Conservation (phyloP, 768 basidiomycete species). For the Boletales sp. region DNA sequence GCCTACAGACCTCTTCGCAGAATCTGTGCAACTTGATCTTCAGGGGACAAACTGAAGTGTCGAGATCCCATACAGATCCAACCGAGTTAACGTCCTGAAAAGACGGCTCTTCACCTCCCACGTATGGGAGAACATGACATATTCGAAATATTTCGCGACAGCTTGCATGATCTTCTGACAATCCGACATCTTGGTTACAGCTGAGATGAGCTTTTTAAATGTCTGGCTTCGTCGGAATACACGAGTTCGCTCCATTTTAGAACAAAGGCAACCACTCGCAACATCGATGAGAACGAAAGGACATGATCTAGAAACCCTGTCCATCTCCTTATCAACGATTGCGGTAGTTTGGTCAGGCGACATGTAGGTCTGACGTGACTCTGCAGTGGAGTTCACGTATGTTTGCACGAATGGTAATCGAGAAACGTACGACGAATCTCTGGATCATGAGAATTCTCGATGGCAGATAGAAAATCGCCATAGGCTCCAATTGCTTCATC, state of each 20-base stretch:
- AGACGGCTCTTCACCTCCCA: conserved; percentile 2
- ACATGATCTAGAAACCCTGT: neutral
- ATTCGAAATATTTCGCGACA: neutral
- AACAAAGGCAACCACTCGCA: neutral
- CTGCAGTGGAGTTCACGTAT: neutral
- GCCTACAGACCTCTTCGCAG: neutral
- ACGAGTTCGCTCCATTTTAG: neutral
- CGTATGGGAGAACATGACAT: neutral
- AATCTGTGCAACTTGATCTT: neutral
- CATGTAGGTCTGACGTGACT: neutral
- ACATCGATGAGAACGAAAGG: conserved; percentile 7
- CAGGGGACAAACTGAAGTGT: neutral
- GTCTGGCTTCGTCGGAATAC: neutral
- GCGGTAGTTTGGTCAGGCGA: neutral
- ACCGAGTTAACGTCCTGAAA: neutral
- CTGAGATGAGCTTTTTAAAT: neutral
- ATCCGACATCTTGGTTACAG: neutral
- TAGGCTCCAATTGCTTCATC: neutral
- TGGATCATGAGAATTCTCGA: neutral
- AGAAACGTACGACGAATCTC: neutral
- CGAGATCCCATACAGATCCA: neutral
- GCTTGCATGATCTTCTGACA: neutral
- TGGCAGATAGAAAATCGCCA: neutral
- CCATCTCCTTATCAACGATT: neutral
- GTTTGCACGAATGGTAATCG: neutral